Evolutionary conservation across 2,329 filamentous ascomycete genomes (phyloP), one percentile per base, ranked within the genome.

Genomic region (Trichophyton simii): DNA sequence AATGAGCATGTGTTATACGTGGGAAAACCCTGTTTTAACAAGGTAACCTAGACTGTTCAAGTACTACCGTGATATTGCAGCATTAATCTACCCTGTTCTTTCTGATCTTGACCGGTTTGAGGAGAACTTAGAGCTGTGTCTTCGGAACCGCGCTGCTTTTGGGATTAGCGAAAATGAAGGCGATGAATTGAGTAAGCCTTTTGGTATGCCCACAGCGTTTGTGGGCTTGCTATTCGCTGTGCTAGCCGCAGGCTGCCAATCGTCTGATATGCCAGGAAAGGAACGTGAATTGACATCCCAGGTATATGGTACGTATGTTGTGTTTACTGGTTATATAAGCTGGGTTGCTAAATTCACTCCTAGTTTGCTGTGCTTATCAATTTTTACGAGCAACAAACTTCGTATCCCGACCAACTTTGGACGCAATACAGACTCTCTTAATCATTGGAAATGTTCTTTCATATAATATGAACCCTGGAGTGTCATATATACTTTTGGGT

Each of bases 371-470:
- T 70, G 83, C 82, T 57, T 85, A 85, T 64, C 83, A 86, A 68
- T 85, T 83, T 66, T 74, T 85, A 28, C 80, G 83, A 18, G 82
- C 84, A 71, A 83, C 81, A 25, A 86, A 86, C 65, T 86, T 85
- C 68, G 68, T 86, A 6, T 85, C 83, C 0, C 80, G 83, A 62
- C 80, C 83, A 31, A 82, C 79, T 3, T 72, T 85, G 41, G 82
- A 85, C 64, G 83, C 80, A 48, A 83, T 86, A 42, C 82, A 86
- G 67, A 83, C 82, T 0, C 75, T 85, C 22, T 71, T 85, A 2
- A 81, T 85, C 11, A 82, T 86, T 34, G 81, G 82, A 57, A 84
- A 85, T 66, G 83, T 83, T 25, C 75, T 83, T 34, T 82, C 81
- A 0, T 83, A 83, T 68, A 83, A 83, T 65, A 83, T 83, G 81